Evolutionary conservation across 2,329 filamentous ascomycete species (phyloP), one percentile per base, ranked within the genome.

Genomic region (Zasmidium angulare): DNA sequence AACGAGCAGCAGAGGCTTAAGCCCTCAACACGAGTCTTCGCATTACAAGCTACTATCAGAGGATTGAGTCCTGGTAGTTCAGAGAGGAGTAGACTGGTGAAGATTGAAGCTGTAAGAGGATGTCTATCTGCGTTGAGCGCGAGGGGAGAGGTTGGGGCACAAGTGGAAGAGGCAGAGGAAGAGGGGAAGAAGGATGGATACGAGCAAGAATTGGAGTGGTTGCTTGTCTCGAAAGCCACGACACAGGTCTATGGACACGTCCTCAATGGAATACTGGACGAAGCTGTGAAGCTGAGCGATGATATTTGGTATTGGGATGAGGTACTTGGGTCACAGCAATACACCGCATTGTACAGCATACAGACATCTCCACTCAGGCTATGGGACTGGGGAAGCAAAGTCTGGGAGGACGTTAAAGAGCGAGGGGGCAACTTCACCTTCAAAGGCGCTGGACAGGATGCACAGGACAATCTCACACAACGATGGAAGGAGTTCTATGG

Each of bases 221-320:
- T 97, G 22, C 80, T 97, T 17, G 84, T 96, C 26, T 91, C 89
- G 75, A 99, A 98, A 75, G 93, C 93, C 3, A 90, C 93, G 0
- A 86, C 93, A n/a, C 93, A 97, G 71, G 87, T 89, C 1, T 96
- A 96, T 70, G 93, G 93, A 2, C 78, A 90, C 51, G 83, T 96
- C 46, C 79, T 97, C 66, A 87, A 87, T 66, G 86, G 85, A 0
- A 82, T 98, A 2, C 77, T 97, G 11, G 89, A 93, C 56, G 89
- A 95, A 68, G 96, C 92, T 11, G 86, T 93, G 11, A 88, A 89
- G 0, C 76, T 99, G 19, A 90, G 87, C 68, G 88, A 96, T 65
- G 92, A 96, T 67, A 88, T 96, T 22, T 93, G 89, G 86, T 98
- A 98, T 74, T 99, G 95, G 95, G 91, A 96, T 70, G 89, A 95